Evolutionary conservation across 345 rosid species (phyloP), one percentile per base, ranked within the genome.

Genomic region (Murraya koenigii): DNA sequence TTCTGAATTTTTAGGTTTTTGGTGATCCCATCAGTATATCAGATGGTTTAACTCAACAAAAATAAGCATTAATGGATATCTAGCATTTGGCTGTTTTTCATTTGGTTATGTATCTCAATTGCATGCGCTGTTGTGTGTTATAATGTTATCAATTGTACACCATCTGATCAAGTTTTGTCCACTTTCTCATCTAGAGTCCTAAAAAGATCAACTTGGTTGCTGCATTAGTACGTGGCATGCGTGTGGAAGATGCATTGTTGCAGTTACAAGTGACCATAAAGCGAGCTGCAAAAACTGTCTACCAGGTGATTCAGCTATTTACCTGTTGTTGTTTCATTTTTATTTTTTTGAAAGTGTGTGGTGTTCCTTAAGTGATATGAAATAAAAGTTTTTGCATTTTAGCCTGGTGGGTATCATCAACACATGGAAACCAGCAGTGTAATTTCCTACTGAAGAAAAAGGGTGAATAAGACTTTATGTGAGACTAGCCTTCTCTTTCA

Each of bases 191-290:
- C 84, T 83, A 94, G 98, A 96, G 99, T 87, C 98, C 97, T 13
- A 94, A 94, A 91, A 96, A 96, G 89, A 79, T 96, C 80, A 94
- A 96, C 77, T 82, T 96, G 81, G 98, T 94, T 81, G 99, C 98
- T 86, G 90, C 94, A 74, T 82, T 94, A 78, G 92, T 94, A 75
- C 94, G 97, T 67, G 98, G 99, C 72, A 92, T 94, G 99, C 93
- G 93, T 19, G 98, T 94, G 66, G 98, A 96, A 84, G 99, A 94
- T 88, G 99, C 98, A 75, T 81, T 94, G 28, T 71, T 96, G 90
- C 98, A 94, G 83, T 86, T 96, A 81, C 98, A 96, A 83, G 92
- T 96, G 80, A 91, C 93, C 0, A 79, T 91, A 79, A 92, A 92
- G 80, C 86, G 97, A 76, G 98, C 99, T 70, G 76, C 99, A 15